Evolutionary conservation across 305 asterid genomes (phyloP).

Genomic region (Fraxinus platypoda): DNA sequence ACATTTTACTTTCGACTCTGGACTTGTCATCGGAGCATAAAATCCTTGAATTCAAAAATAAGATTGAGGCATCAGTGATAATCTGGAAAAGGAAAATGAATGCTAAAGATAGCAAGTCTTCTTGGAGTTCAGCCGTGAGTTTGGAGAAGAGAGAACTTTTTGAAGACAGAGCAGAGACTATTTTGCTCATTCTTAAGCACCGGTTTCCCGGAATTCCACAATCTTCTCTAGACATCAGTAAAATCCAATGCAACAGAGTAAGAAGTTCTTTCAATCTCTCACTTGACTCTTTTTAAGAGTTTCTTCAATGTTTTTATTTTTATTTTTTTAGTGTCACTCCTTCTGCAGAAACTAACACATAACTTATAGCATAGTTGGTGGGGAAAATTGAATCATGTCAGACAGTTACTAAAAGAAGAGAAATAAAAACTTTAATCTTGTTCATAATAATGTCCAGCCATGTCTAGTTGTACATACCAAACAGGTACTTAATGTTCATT

Average conservation of each 20-base stretch:
- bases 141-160: constrained; percentile 65
- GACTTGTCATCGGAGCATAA: constrained; percentile 70
- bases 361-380: neutral
- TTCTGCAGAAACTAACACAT: neutral
- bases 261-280: constrained; percentile 21
- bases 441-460: neutral
- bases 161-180: constrained; percentile 72
- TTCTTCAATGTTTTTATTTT: neutral
- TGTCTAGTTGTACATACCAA: neutral
- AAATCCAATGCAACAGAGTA: constrained; percentile 63
- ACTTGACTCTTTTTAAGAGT: neutral
- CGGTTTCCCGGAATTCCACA: constrained; percentile 74
- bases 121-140: constrained; percentile 70
- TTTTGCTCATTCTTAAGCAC: constrained; percentile 61
- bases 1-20: constrained; percentile 45
- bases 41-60: constrained; percentile 68
- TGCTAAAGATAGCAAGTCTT: constrained; percentile 58
- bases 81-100: constrained; percentile 72
- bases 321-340: neutral
- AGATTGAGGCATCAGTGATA: constrained; percentile 70
- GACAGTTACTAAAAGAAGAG: neutral
- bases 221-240: constrained; percentile 67
- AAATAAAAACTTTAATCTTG: neutral
- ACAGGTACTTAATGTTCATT: neutral
- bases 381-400: neutral